Base-by-base conservation (phyloP, 192 early-diverging fungal genomes). In the Entomortierella parvispora region DNA sequence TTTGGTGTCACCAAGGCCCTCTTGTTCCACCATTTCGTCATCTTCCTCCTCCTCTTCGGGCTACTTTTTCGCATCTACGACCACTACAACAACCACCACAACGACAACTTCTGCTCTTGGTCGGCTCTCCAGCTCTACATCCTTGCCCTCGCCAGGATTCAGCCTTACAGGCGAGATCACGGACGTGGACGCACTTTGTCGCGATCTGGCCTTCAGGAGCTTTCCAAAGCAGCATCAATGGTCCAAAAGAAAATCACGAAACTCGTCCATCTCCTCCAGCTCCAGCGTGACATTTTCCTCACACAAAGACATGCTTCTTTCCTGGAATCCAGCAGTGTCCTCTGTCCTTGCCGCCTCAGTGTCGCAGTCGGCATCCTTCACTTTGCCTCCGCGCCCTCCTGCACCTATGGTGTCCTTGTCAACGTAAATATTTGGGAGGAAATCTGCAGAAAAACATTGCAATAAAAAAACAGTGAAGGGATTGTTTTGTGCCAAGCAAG, bases 181-280 rank as follows among this genome's bases (percentile, higher is more conserved):
- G 7, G 74, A 77, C 25, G 22, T 77, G 37, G 66, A 77, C 18
- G 61, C 65, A 15, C 47, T 77, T 2, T 77, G 66, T 58, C 58
- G 55, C 44, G 74, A 77, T 25, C 56, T 77, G 8, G 63, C 63
- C 15, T 77, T 77, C 33, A 58, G 66, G 2, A 68, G 60, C 9
- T 77, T 77, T 52, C 74, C 74, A 20, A 77, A 58, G n/a, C 65
- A 68, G 11, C 66, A 77, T n/a, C 74, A 68, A 58, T 77, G 74
- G 66, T 68, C 65, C 26, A 68, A 65, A 40, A 59, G 37, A 12
- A 5, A 58, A 58, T 63, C 55, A 10, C 53, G 37, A 10, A 52
- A 42, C 47, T 20, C n/a, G 47, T 12, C 47, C 6, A 18, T 4
- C 6, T 49, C 47, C 18, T 49, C 47, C 18, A 18, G n/a, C n/a